Evolutionary conservation across 352 stramenopile species (phyloP).

Genomic region (Thalassiosira livingstoniorum): DNA sequence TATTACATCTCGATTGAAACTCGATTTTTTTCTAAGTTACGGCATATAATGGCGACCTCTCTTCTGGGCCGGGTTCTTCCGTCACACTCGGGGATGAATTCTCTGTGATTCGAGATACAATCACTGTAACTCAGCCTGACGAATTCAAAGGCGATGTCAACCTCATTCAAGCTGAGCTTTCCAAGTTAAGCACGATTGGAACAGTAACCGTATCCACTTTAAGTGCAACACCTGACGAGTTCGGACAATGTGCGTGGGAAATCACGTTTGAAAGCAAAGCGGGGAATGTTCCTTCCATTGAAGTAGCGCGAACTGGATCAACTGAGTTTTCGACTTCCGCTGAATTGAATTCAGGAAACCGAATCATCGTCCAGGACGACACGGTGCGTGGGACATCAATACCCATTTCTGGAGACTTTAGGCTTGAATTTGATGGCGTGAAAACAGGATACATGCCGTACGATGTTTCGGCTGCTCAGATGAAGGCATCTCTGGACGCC

Average conservation of each 20-base stretch:
- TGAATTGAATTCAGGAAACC: conserved; percentile 59
- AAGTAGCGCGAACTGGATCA: conserved; percentile 53
- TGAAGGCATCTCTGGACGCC: conserved; percentile 91
- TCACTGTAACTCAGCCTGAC: conserved; percentile 70
- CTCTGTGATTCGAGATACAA: conserved; percentile 66
- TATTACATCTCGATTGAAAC: not conserved
- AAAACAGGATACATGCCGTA: conserved; percentile 88
- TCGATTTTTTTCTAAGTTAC: conserved; percentile 34
- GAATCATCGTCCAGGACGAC: conserved; percentile 54
- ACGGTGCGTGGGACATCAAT: conserved; percentile 68
- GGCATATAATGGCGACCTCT: conserved; percentile 53
- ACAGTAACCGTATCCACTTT: conserved; percentile 89
- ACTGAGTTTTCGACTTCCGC: conserved; percentile 66
- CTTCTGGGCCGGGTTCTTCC: conserved; percentile 46
- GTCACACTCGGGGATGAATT: conserved; percentile 55
- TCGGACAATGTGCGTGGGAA: conserved; percentile 89
- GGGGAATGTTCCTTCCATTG: conserved; percentile 75
- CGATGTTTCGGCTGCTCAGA: conserved; percentile 86
- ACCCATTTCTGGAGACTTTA: conserved; percentile 86
- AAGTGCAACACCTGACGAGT: conserved; percentile 61
- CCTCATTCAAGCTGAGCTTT: conserved; percentile 94
- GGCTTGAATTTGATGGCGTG: conserved; percentile 88
- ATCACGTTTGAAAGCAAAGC: conserved; percentile 95
- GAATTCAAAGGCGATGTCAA: conserved; percentile 87
- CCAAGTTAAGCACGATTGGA: conserved; percentile 90